Conservation (phyloP, 768 basidiomycete genomes). For the Cyathus striatus region DNA sequence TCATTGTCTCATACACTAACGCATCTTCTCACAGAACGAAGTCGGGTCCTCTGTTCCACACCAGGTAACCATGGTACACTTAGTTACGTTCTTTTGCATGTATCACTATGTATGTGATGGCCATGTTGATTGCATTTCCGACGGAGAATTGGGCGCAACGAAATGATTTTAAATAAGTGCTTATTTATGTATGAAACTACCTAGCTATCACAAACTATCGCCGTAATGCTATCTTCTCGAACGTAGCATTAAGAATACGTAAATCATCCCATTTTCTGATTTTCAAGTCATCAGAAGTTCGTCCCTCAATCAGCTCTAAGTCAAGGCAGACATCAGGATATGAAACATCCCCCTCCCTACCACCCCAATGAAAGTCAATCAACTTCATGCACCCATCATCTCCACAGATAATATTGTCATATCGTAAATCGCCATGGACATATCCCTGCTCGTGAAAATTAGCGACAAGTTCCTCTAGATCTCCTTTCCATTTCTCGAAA, state of each 20-base stretch:
- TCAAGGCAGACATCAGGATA: constrained; percentile 8
- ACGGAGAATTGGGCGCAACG: too few relatives aligned
- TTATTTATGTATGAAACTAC: too few relatives aligned
- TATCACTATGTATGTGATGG: too few relatives aligned
- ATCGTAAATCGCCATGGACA: constrained; percentile 14
- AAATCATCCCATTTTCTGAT: constrained; percentile 9
- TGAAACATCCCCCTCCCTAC: constrained; percentile 6
- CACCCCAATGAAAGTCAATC: constrained; percentile 13
- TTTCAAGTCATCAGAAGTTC: constrained; percentile 3
- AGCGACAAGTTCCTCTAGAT: constrained; percentile 5
- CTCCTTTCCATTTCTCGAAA: neutral
- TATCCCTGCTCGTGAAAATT: constrained; percentile 10
- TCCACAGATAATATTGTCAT: constrained; percentile 8
- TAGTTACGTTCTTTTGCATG: too few relatives aligned
- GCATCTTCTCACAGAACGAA: too few relatives aligned
- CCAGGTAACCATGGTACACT: too few relatives aligned
- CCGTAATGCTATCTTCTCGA: constrained; percentile 5
- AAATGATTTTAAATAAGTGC: too few relatives aligned
- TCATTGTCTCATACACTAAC: too few relatives aligned
- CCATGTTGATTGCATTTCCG: too few relatives aligned
- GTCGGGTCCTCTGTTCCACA: too few relatives aligned
- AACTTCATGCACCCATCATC: constrained; percentile 7
- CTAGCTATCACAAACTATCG: too few relatives aligned
- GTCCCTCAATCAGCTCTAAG: constrained; percentile 7
- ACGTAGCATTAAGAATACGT: constrained; percentile 7